Evolutionary conservation across 495 filamentous ascomycete species (phyloP), one percentile per base, ranked within the genome.

Genomic region (Rhizodiscina lignyota): DNA sequence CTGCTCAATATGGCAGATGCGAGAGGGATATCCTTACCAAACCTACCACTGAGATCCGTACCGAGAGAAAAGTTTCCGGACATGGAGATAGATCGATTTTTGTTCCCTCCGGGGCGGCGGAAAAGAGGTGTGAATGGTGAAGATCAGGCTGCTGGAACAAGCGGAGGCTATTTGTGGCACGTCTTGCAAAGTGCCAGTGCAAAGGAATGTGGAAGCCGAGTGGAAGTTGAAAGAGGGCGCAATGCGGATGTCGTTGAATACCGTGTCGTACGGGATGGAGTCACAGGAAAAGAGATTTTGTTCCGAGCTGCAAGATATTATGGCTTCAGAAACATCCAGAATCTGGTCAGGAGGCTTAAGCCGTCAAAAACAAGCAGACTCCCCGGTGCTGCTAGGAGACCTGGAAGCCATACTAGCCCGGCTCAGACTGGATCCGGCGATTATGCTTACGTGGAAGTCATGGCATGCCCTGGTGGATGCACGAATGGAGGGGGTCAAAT

Each of bases 401-500:
- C 49, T 15, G 51, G 36, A 8, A 19, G 33, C 19, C 8, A 8
- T 27, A 8, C 8, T 8, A 27, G 24, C 8, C 24, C 24, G 13
- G 30, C 30, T 18, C 11, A 32, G 6, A 18, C 8, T 5, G 12
- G 38, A 22, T 0, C 44, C 8, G 5, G 45, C 51, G 13, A 89
- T 10, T 86, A 82, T 49, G 72, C 73, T 17, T 96, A 92, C 56
- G 82, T 97, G 8, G 89, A 97, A 51, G 91, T 97, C 22, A 97
- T 97, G 89, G 89, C 89, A 19, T 97, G 89, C 57, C 89, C 89
- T 0, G 89, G 91, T 6, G 89, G 89, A 1, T 97, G 89, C 54
- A 97, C 89, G 32, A 97, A 96, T 50, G 89, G 89, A 0, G 89
- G 89, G 17, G 89, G 89, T 0, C 89, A 97, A 62, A 77, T 97